Percentiles rank a stretch among this genome's conserved stretches.
Conservation (phyloP, 495 filamentous ascomycete species). For the Podospora sp. region DNA sequence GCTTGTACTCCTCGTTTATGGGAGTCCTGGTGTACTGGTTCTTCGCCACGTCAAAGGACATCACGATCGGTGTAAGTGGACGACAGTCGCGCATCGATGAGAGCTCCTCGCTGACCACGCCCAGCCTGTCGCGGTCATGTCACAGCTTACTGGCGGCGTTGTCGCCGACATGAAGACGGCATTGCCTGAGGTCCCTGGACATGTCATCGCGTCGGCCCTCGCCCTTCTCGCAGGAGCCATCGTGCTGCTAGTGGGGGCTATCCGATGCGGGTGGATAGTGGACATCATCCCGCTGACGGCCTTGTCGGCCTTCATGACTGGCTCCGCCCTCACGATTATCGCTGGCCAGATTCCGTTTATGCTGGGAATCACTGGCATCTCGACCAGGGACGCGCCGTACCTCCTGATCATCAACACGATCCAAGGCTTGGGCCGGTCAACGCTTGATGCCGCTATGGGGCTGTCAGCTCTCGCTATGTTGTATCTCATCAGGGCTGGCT, state of each 20-base stretch:
- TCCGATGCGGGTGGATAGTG: constrained; percentile 86
- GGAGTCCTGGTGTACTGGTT: constrained; percentile 97
- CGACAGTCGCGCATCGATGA: neutral
- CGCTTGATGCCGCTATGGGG: constrained; percentile 85
- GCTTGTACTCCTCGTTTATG: constrained; percentile 97
- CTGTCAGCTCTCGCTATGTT: constrained; percentile 80
- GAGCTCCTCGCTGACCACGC: constrained; percentile 14
- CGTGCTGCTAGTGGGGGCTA: constrained; percentile 76
- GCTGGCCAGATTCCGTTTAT: constrained; percentile 83
- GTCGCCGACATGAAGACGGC: constrained; percentile 60
- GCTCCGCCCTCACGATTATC: constrained; percentile 88
- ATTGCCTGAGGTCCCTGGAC: constrained; percentile 59
- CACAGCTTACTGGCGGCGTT: constrained; percentile 82
- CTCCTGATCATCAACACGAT: constrained; percentile 84
- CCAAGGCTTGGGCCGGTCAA: constrained; percentile 68
- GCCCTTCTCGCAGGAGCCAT: constrained; percentile 82
- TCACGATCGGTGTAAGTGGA: constrained; percentile 89
- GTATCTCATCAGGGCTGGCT: constrained; percentile 75
- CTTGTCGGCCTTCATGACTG: constrained; percentile 97
- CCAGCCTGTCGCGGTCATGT: constrained; percentile 94
- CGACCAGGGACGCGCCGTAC: constrained; percentile 79
- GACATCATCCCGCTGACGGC: constrained; percentile 92
- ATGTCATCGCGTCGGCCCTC: constrained; percentile 76
- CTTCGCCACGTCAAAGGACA: constrained; percentile 98
- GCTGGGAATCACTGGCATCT: constrained; percentile 81